Percentiles rank a stretch among this genome's conserved stretches.
phyloP scores from a whole-genome alignment of 345 rosid genomes.

The Camelina hispida region DNA sequence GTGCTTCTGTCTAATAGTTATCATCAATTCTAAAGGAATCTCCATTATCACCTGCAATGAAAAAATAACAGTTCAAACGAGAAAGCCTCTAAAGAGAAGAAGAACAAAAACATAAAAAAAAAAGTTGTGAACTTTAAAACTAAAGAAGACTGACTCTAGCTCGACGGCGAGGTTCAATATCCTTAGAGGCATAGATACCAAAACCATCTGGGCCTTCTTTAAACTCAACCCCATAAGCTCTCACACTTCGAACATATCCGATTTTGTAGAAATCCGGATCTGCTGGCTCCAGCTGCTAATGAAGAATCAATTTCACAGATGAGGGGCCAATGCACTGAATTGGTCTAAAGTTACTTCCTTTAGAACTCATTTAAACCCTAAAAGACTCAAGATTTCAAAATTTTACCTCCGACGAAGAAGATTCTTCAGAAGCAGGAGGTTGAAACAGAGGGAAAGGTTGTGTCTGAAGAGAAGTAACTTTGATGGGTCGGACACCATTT shows the following conservation, averaged over 20 bases:
- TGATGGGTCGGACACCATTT: conserved; percentile 52
- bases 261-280: conserved; percentile 97
- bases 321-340: neutral
- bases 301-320: conserved; percentile 7
- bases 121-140: conserved; percentile 23
- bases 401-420: conserved; percentile 51
- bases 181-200: conserved; percentile 92
- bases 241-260: conserved; percentile 79
- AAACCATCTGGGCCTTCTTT: conserved; percentile 92
- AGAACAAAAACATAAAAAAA: too few species aligned
- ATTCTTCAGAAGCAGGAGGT: conserved; percentile 55
- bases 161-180: conserved; percentile 81
- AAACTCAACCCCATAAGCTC: conserved; percentile 89
- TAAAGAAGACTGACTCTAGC: conserved; percentile 68
- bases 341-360: conserved; percentile 10
- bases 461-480: conserved; percentile 61
- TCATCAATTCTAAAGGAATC: conserved; percentile 90
- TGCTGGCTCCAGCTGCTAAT: conserved; percentile 58
- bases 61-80: neutral
- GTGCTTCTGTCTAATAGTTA: conserved; percentile 79
- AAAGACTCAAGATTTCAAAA: neutral
- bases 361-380: conserved; percentile 9
- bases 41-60: conserved; percentile 81
- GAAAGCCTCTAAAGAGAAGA: neutral
- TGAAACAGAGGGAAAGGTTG: conserved; percentile 76